Evolutionary conservation across 345 rosid species (phyloP).

Genomic region (Litchi chinensis): DNA sequence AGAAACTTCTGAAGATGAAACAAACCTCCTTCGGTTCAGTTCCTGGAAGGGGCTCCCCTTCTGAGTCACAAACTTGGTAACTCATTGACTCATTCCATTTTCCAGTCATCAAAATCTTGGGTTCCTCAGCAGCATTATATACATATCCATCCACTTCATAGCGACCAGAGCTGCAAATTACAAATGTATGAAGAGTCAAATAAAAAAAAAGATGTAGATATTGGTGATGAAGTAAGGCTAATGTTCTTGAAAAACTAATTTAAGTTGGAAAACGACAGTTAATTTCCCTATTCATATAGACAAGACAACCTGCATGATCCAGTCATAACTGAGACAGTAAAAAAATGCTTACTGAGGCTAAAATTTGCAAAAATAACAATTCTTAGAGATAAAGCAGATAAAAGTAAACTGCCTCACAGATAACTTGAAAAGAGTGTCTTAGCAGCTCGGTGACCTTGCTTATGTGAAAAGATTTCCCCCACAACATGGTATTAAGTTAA

Average conservation of each 20-base stretch:
- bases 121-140: conserved; percentile 75
- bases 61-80: conserved; percentile 76
- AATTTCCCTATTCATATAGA: not conserved
- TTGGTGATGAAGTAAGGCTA: not conserved
- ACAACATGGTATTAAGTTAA: not conserved
- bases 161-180: conserved; percentile 73
- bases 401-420: not conserved
- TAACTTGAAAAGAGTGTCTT: not conserved
- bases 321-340: not conserved
- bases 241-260: not conserved
- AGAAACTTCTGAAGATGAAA: conserved; percentile 3
- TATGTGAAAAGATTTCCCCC: not conserved
- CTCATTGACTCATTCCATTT: conserved; percentile 81
- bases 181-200: conserved; percentile 1
- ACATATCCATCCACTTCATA: conserved; percentile 90
- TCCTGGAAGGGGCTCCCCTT: conserved; percentile 82
- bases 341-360: not conserved
- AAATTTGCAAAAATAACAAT: not conserved
- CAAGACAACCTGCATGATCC: not conserved
- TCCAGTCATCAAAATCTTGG: conserved; percentile 84
- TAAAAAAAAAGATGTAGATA: not conserved
- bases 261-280: not conserved
- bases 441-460: not conserved
- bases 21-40: conserved; percentile 75
- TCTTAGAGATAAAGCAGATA: not conserved